These are phyloP conservation scores for Wickerhamiella lipophila DNA, from an alignment of 805 yeast species.

Conservation along the genomic window DNA sequence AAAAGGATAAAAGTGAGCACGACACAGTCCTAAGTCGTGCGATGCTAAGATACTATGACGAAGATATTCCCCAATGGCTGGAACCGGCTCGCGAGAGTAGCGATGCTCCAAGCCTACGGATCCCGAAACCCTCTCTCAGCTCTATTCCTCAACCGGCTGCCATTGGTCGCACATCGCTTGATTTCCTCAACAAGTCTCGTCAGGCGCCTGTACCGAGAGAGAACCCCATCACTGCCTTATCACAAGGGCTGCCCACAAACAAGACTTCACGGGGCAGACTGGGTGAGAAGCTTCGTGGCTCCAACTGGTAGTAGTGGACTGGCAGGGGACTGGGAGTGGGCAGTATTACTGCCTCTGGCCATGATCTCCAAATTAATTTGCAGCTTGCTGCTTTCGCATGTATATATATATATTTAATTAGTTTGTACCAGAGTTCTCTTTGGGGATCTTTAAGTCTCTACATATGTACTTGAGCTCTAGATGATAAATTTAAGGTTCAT, in stretches of 20 bases:
- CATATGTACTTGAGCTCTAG: constrained; percentile 17
- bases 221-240: constrained; percentile 1
- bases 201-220: neutral
- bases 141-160: constrained; percentile 1
- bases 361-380: neutral
- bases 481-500: constrained; percentile 39
- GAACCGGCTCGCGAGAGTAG: constrained; percentile 14
- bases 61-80: constrained; percentile 27
- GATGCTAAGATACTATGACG: constrained; percentile 31
- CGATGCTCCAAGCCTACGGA: neutral
- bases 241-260: neutral
- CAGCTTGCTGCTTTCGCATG: neutral
- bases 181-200: neutral
- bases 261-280: neutral
- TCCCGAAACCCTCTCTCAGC: neutral
- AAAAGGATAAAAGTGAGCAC: constrained; percentile 32
- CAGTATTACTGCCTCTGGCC: neutral
- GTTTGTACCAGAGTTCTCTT: too few species aligned
- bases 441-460: too few species aligned
- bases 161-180: neutral
- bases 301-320: constrained; percentile 8
- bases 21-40: constrained; percentile 38
- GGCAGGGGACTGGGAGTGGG: constrained; percentile 4
- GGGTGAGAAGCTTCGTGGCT: constrained; percentile 7
- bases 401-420: neutral